Base-by-base conservation (phyloP, 164 flowering plant genomes). In the Houttuynia cordata region DNA sequence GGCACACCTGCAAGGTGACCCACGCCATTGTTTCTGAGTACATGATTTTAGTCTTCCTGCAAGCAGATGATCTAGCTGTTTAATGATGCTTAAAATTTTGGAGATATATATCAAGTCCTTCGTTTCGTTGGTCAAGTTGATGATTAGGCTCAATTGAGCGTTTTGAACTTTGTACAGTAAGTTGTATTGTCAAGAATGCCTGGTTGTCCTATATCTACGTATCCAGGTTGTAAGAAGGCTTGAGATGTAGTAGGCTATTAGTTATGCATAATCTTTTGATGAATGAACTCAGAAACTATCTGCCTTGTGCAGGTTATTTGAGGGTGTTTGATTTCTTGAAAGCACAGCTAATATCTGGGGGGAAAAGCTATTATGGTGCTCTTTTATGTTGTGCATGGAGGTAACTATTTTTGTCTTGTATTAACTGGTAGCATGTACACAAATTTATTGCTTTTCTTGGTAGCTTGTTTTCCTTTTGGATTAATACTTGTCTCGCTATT, bases 351-450 rank as follows among this genome's bases (percentile, higher is more conserved):
- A 69, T 84, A 57, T 91, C 91, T 68, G 99, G 99, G 56, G 95
- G 88, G 54, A 90, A 91, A 80, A 84, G 97, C 69, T 94, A 94
- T 64, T 94, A 94, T 73, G 99, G 99, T 62, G 99, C 99, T 73
- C 67, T 85, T 19, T 67, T 91, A 22, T 94, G 99, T 59, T 94
- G 99, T 74, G 88, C 97, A 53, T 94, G 99, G 99, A 94, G 99
- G 97, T 94, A 61, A 60, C 45, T 50, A 49, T 21, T 49, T 20
- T 40, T 9, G 49, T 45, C 61, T 0, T 47, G 15, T 45, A 45
- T 45, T 45, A 0, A 45, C 49, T 45, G 14, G 49, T 12, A 7
- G 49, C 17, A 45, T 45, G 49, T 12, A 8, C 49, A 8, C 13
- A 30, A 30, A 30, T 30, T 30, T 6, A 30, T 45, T 7, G 9